A percentile compares a stretch with the other conserved stretches of the same genome.
Conservation (phyloP, 73 alveolate genomes). For the Paramecium bursaria region DNA sequence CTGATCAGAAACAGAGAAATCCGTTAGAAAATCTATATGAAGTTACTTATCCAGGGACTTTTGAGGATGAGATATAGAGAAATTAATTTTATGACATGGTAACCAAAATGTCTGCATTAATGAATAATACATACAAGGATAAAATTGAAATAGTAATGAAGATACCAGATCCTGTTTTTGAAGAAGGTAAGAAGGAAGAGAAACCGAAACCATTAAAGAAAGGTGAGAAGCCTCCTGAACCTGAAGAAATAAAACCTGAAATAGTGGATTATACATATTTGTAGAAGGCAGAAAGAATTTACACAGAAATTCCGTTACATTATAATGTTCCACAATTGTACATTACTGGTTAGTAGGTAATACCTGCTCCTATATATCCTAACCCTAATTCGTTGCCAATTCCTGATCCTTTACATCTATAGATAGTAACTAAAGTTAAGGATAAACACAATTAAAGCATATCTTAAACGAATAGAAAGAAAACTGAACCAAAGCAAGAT, state of each 20-base stretch:
- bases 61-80: constrained; percentile 66
- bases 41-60: constrained; percentile 55
- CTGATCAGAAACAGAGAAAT: neutral
- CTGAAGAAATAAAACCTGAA: constrained; percentile 78
- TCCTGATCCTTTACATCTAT: constrained; percentile 95
- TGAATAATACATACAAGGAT: constrained; percentile 58
- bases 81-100: constrained; percentile 13
- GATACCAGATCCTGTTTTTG: constrained; percentile 68
- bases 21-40: constrained; percentile 55
- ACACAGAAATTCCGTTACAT: constrained; percentile 72
- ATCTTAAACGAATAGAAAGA: constrained; percentile 1
- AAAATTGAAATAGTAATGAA: constrained; percentile 57
- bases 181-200: constrained; percentile 78
- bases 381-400: constrained; percentile 98
- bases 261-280: constrained; percentile 60
- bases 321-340: constrained; percentile 72
- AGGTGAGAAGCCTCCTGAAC: constrained; percentile 73
- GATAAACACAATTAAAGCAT: constrained; percentile 10
- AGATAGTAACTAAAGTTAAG: constrained; percentile 91
- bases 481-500: constrained; percentile 36
- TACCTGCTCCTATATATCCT: constrained; percentile 98
- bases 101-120: constrained; percentile 1
- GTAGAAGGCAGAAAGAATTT: constrained; percentile 85
- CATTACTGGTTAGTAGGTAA: constrained; percentile 81
- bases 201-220: constrained; percentile 68